Base-by-base conservation (phyloP, 495 filamentous ascomycete species). In the Trichoderma erinaceum region DNA sequence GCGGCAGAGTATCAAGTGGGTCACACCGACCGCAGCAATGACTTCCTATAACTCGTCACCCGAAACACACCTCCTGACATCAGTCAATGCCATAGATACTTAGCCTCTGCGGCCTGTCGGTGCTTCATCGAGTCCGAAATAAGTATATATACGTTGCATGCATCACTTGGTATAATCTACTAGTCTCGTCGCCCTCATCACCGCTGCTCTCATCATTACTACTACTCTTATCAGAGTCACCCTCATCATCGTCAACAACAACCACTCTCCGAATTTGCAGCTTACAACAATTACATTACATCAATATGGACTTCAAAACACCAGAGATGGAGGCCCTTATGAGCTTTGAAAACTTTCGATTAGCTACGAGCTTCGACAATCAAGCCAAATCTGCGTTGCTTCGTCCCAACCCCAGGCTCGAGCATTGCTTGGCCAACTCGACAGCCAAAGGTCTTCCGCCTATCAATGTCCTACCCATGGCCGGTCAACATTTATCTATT, bases 401-500 rank as follows among this genome's bases (percentile, higher is more conserved):
- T 18, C 52, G 43, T 2, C 70, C 70, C n/a, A 66, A 73, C 35
- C 32, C 68, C 16, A 29, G 63, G 65, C 70, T 73, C 18, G 67
- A 68, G 35, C 38, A 72, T 16, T 70, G 70, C 35, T 27, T 72
- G 11, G 21, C 67, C 46, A 72, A 69, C 66, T 72, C 70, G 21
- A 43, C 41, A 1, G 67, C 68, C 23, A 65, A 72, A 10, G 72
- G 70, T 18, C 63, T 74, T 1, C 72, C 70, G 16, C 29, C 65
- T 29, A 82, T 81, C 69, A 74, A 73, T 29, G 72, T 81, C 68
- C 69, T 75, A 7, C 68, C 77, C 3, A 25, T 71, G 4, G 72
- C 77, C 65, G 82, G 80, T 48, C 75, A 78, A 71, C 77, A 76
- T 70, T 71, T 81, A 16, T 70, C 81, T 44, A 69, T 83, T 29